Evolutionary conservation across 257 asterid species (phyloP).

Genomic region (Thymus quinquecostatus): DNA sequence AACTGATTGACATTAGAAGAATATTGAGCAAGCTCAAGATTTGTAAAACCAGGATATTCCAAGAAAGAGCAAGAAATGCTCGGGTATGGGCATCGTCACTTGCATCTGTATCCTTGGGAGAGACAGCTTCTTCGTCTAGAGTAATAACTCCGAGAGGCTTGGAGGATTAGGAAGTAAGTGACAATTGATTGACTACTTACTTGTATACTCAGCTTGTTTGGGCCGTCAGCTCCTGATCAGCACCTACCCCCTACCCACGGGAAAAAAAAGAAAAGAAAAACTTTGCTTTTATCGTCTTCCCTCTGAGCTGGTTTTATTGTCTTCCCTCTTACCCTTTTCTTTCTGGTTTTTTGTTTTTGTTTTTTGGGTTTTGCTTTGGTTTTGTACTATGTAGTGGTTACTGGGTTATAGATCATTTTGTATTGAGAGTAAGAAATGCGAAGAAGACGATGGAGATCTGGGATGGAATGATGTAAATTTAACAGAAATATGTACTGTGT

Average conservation of each 20-base stretch:
- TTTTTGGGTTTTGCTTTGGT: neutral
- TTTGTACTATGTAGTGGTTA: slow-evolving; percentile 26
- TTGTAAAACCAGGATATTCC: slow-evolving; percentile 71
- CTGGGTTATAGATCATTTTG: slow-evolving; percentile 4
- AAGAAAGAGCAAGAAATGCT: slow-evolving; percentile 70
- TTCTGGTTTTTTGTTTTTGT: too few relatives aligned
- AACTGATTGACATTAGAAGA: slow-evolving; percentile 64
- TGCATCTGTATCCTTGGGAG: slow-evolving; percentile 74
- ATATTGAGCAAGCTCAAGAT: slow-evolving; percentile 69
- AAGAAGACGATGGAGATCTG: slow-evolving; percentile 18
- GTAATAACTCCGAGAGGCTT: slow-evolving; percentile 41
- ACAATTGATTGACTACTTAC: slow-evolving; percentile 16
- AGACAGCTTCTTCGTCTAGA: slow-evolving; percentile 55
- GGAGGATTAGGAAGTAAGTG: slow-evolving; percentile 31
- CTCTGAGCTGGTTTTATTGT: neutral
- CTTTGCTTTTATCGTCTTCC: neutral
- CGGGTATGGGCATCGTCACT: slow-evolving; percentile 88
- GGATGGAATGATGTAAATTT: slow-evolving; percentile 36
- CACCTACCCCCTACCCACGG: neutral
- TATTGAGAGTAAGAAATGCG: slow-evolving; percentile 32
- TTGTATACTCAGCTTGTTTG: neutral
- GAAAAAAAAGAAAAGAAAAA: neutral
- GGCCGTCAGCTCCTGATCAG: neutral
- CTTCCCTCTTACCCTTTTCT: neutral
- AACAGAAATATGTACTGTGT: slow-evolving; percentile 32